Evolutionary conservation across 2,329 filamentous ascomycete species (phyloP), one percentile per base, ranked within the genome.

Genomic region (Monosporascus sp.): DNA sequence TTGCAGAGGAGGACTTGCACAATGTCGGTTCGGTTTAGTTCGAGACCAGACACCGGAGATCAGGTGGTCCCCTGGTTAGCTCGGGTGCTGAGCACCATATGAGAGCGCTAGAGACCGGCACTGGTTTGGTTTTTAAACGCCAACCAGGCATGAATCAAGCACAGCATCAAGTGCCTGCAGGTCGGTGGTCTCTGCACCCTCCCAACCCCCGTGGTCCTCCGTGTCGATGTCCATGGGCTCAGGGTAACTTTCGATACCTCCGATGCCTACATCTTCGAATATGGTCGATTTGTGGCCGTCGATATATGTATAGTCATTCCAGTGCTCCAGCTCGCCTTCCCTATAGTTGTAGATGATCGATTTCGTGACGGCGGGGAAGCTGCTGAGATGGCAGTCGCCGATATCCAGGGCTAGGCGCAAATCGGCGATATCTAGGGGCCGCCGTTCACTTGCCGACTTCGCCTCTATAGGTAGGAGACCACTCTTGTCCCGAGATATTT

Each of bases 401-500:
- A 96, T 80, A 55, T 88, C 83, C 17, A 96, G 70, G 1, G 90
- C 85, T 3, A 96, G 75, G 38, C 88, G 81, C 48, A 97, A 71
- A 68, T 97, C 93, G 19, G 86, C 84, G 73, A 93, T 87, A 16
- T 85, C 85, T 1, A 97, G 72, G 1, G 89, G 84, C 6, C 85
- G 82, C 40, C 91, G 79, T 61, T 87, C 84, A 52, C 83, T 83
- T 17, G 88, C 86, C 51, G 87, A 86, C 66, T 88, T 91, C 3
- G 88, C 83, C 70, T 97, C 91, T 37, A 91, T 75, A 0, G 92
- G 93, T 6, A 97, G 73, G 27, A 96, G 72, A 1, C 91, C 91
- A 48, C 82, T 86, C 55, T 88, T 86, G 54, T 91, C 89, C 60
- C 90, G 81, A 19, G 81, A 76, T 1, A 95, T 69, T 61, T 92